These are phyloP conservation scores for Phytophthora pinifolia DNA, from an alignment of 352 stramenopile genomes.

Conservation along the genomic window DNA sequence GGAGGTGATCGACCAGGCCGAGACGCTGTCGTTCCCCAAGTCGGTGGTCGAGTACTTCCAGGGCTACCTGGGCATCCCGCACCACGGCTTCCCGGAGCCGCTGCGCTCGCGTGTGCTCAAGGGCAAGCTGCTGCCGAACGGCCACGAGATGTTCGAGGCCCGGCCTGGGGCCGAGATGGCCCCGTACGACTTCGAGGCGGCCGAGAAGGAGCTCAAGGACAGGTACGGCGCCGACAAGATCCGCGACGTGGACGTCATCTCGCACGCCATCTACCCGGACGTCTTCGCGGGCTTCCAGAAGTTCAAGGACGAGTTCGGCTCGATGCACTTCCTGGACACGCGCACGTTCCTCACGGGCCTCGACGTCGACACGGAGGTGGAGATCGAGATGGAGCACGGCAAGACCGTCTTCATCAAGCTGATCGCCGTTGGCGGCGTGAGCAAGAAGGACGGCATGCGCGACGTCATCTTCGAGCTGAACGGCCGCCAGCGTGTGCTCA, in stretches of 20 bases:
- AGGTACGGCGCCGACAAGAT: conserved; percentile 91
- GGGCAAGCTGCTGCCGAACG: conserved; percentile 87
- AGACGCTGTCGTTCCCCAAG: conserved; percentile 96
- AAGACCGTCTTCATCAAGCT: conserved; percentile 97
- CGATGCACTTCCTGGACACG: conserved; percentile 85
- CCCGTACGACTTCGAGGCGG: conserved; percentile 93
- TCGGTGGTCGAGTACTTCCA: conserved; percentile 99
- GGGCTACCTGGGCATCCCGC: conserved; percentile 94
- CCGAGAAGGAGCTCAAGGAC: conserved; percentile 84
- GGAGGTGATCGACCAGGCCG: conserved; percentile 94
- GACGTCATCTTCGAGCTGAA: conserved; percentile 98
- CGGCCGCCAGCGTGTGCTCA: conserved; percentile 90
- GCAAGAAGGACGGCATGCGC: conserved; percentile 88
- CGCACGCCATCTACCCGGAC: conserved; percentile 91
- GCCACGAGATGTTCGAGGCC: conserved; percentile 92
- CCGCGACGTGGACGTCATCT: conserved; percentile 94
- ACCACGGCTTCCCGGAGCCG: conserved; percentile 97
- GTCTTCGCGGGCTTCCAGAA: conserved; percentile 86
- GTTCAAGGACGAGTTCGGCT: conserved; percentile 86
- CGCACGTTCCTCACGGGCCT: conserved; percentile 78
- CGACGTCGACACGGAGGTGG: conserved; percentile 73
- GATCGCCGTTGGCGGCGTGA: conserved; percentile 87
- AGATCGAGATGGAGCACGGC: conserved; percentile 92
- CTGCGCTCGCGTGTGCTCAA: conserved; percentile 94
- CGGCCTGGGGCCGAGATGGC: conserved; percentile 95